Percentiles rank a stretch among this genome's conserved stretches.
These are phyloP conservation scores for Salvia splendens DNA, from an alignment of 257 asterid species.

Conservation along the genomic window DNA sequence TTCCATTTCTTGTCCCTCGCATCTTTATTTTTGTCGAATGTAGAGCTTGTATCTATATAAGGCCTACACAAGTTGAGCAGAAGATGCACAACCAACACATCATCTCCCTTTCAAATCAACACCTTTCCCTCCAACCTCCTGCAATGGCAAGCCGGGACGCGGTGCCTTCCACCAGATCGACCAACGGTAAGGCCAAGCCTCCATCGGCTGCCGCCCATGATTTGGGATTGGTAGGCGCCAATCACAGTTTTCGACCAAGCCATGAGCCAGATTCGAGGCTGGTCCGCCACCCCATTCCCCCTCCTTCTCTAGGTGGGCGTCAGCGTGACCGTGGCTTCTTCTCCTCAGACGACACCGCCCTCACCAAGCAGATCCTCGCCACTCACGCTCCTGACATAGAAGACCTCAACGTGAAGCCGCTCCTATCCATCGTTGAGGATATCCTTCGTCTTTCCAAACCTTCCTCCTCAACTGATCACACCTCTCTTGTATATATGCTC, in stretches of 20 bases:
- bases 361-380: constrained; percentile 29
- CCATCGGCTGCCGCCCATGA: not conserved
- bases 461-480: not conserved
- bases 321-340: constrained; percentile 24
- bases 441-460: constrained; percentile 26
- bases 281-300: not conserved
- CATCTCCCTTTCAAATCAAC: not conserved
- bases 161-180: constrained; percentile 13
- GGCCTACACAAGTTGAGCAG: not conserved
- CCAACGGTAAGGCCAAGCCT: not conserved
- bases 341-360: constrained; percentile 29
- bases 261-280: constrained; percentile 16
- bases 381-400: constrained; percentile 34
- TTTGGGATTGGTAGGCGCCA: not conserved
- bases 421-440: constrained; percentile 32
- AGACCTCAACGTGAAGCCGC: constrained; percentile 25
- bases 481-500: not conserved
- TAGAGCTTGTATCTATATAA: constrained; percentile 13
- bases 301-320: not conserved
- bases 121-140: not conserved
- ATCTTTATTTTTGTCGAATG: not conserved
- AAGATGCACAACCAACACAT: not conserved
- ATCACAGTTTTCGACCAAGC: not conserved
- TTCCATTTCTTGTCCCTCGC: not conserved
- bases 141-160: constrained; percentile 11